A percentile compares a stretch with the other conserved stretches of the same genome.
Conservation (phyloP, 148 eudicot species). For the Arbutus unedo region DNA sequence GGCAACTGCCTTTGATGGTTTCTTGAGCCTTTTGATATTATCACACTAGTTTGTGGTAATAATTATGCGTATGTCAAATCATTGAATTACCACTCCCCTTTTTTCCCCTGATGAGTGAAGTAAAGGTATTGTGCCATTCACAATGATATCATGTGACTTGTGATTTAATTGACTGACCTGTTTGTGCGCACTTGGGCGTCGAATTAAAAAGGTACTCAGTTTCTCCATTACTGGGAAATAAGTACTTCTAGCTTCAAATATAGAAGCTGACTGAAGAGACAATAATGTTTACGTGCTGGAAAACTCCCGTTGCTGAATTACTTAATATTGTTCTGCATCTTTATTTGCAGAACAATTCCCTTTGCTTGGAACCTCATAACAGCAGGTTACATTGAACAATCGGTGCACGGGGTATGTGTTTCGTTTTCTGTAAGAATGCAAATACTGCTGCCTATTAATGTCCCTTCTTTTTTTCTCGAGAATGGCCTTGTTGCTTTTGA, state of each 20-base stretch:
- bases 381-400: slow-evolving; percentile 86
- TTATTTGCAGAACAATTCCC: slow-evolving; percentile 78
- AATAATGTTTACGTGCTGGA: neutral
- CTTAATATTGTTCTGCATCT: neutral
- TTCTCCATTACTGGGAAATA: neutral
- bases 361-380: slow-evolving; percentile 98
- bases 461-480: neutral
- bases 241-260: neutral
- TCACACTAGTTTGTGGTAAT: neutral
- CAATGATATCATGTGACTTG: no score
- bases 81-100: neutral
- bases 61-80: neutral
- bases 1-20: neutral
- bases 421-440: slow-evolving; percentile 4
- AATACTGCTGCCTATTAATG: neutral
- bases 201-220: neutral
- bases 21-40: neutral
- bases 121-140: no score
- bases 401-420: slow-evolving; percentile 73
- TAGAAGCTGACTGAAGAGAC: slow-evolving; percentile 6
- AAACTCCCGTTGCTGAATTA: neutral
- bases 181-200: neutral
- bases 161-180: neutral
- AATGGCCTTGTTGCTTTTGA: neutral
- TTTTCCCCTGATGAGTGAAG: no score